Percentiles rank a stretch among this genome's conserved stretches.
These are phyloP conservation scores for Tricholoma furcatifolium DNA, from an alignment of 768 basidiomycete species.

Conservation along the genomic window DNA sequence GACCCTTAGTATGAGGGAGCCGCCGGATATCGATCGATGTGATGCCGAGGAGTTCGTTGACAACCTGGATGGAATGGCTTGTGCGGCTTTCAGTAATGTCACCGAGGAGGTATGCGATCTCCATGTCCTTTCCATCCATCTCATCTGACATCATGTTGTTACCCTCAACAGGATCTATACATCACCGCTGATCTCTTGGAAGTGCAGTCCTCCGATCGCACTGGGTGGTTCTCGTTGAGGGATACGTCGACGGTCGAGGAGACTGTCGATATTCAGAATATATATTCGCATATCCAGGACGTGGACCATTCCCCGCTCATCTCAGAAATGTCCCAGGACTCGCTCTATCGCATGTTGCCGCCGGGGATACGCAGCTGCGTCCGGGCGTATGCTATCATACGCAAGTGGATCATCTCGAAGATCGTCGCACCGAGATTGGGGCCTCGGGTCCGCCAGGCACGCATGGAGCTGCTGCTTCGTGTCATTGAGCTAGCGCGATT, in stretches of 20 bases:
- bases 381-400: conserved; percentile 71
- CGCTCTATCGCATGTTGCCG: conserved; percentile 71
- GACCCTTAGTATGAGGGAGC: conserved; percentile 41
- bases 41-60: conserved; percentile 73
- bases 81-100: conserved; percentile 73
- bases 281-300: conserved; percentile 71
- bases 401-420: conserved; percentile 77
- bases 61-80: conserved; percentile 73
- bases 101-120: conserved; percentile 77
- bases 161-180: conserved; percentile 62
- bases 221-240: conserved; percentile 70
- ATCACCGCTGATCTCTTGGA: conserved; percentile 77
- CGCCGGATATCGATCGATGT: conserved; percentile 64
- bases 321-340: conserved; percentile 67
- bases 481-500: conserved; percentile 74
- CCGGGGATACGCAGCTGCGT: conserved; percentile 75
- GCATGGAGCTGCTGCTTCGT: conserved; percentile 71
- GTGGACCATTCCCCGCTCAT: conserved; percentile 72
- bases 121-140: neutral
- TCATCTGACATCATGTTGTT: conserved; percentile 1
- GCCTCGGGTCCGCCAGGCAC: conserved; percentile 58
- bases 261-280: conserved; percentile 73
- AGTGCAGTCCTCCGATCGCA: conserved; percentile 75
- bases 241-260: conserved; percentile 60
- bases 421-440: conserved; percentile 66